Percentiles rank a stretch among this genome's conserved stretches.
Conservation (phyloP, 2,329 filamentous ascomycete genomes). For the Calonectria ilicicola region DNA sequence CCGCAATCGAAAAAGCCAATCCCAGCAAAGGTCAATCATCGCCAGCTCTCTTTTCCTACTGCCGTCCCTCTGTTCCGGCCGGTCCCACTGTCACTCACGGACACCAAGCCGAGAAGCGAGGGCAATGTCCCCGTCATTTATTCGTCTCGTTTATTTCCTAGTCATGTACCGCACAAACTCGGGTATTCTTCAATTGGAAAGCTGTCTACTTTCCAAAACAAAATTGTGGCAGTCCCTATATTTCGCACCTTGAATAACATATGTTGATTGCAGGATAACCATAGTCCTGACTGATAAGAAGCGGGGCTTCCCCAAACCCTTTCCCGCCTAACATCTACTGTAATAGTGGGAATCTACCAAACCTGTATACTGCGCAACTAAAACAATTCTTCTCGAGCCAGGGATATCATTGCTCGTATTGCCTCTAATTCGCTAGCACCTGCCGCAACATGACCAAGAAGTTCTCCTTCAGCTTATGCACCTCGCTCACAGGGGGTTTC, state of each 20-base stretch:
- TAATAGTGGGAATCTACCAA: not conserved
- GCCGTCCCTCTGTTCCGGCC: conserved; percentile 25
- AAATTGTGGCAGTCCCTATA: not conserved
- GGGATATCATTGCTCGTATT: conserved; percentile 30
- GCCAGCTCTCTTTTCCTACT: conserved; percentile 11
- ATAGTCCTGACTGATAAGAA: conserved; percentile 1
- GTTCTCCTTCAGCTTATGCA: conserved; percentile 82
- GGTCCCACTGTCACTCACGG: conserved; percentile 30
- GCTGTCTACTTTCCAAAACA: not conserved
- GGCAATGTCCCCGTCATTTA: conserved; percentile 11
- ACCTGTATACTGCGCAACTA: not conserved
- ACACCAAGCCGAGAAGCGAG: conserved; percentile 28
- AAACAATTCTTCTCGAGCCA: conserved; percentile 11
- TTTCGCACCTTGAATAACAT: not conserved
- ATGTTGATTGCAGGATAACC: not conserved
- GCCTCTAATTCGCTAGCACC: conserved; percentile 78
- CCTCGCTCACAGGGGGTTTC: conserved; percentile 83
- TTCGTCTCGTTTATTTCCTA: not conserved
- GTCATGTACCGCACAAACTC: not conserved
- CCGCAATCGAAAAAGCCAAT: conserved; percentile 15
- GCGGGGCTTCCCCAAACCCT: not conserved
- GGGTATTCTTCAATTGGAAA: not conserved
- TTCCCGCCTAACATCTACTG: not conserved
- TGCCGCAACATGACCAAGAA: conserved; percentile 86
- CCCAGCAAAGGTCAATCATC: conserved; percentile 6